Base-by-base conservation (phyloP, 257 asterid species). In the Echium plantagineum region DNA sequence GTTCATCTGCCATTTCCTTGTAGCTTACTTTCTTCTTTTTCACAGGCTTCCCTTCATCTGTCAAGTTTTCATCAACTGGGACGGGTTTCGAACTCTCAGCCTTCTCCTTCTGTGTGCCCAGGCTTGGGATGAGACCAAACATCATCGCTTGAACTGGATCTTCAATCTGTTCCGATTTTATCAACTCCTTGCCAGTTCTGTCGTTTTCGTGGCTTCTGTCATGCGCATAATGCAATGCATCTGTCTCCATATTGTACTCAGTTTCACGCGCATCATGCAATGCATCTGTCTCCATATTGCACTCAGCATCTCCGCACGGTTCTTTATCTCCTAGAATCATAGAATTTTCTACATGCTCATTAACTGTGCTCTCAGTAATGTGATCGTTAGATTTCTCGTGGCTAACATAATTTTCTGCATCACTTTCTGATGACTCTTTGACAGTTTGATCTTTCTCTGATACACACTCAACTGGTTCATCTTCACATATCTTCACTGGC, bases 1-100 rank as follows among this genome's bases (percentile, higher is more conserved):
- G 78, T 16, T 83, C 81, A 32, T 38, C 72, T 15, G 93, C 98
- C 15, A 84, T 66, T 62, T 88, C 88, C 74, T 74, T 91, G 73
- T 80, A 88, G 84, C 98, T 91, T 38, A 91, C 94, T 78, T 88
- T 88, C 84, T 61, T 85, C 71, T 84, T 91, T 90, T 81, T 88
- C 8, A 32, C 78, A 13, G 87, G 83, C 52, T 61, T 66, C 20
- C 42, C 61, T 62, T 68, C 76, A 46, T 75, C 85, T 18, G 60
- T 47, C 21, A 63, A 61, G 20, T 73, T 68, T 63, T 72, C 83
- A 22, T 72, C 79, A 57, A 59, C 69, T 4, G 10, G 22, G 59
- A 38, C 58, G 7, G 60, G 30, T 31, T 51, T 67, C 53, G 24
- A 15, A 47, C 58, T 30, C 19, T 52, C 54, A 9, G 55, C 28